phyloP scores from a whole-genome alignment of 768 basidiomycete genomes.

The Auricularia sp. region DNA sequence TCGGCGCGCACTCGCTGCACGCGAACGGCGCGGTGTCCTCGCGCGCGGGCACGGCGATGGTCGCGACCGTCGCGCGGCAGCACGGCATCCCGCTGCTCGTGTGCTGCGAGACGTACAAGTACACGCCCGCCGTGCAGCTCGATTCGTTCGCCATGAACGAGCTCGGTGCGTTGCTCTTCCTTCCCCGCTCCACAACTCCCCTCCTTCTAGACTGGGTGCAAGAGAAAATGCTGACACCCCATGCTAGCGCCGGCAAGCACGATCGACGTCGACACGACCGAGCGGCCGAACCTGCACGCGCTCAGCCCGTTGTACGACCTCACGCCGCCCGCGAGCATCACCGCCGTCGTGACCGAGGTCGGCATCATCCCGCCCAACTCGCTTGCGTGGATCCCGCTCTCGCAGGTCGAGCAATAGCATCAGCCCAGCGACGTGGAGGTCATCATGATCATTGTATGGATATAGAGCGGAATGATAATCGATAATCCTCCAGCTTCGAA shows the following conservation, averaged over 20 bases:
- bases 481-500: too few relatives aligned
- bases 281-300: constrained; percentile 52
- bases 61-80: constrained; percentile 91
- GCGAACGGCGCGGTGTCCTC: constrained; percentile 92
- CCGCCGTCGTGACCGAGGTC: constrained; percentile 94
- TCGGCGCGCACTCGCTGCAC: constrained; percentile 91
- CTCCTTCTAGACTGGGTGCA: too few relatives aligned
- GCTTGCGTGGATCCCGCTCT: constrained; percentile 72
- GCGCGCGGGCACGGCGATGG: constrained; percentile 87
- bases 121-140: constrained; percentile 82
- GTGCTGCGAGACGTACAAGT: constrained; percentile 98
- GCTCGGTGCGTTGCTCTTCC: constrained; percentile 47
- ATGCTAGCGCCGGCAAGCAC: neutral
- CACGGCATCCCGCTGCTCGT: constrained; percentile 88
- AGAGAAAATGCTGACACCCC: too few relatives aligned
- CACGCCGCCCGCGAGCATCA: constrained; percentile 84
- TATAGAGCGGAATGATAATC: too few relatives aligned
- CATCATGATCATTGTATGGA: too few relatives aligned
- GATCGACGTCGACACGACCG: constrained; percentile 12
- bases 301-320: constrained; percentile 89
- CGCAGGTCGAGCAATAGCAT: constrained; percentile 28
- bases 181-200: neutral
- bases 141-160: constrained; percentile 97
- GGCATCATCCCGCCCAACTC: constrained; percentile 90
- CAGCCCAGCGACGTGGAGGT: neutral